Base-by-base conservation (phyloP, 75 land plant species). In the Pinus tabuliformis region DNA sequence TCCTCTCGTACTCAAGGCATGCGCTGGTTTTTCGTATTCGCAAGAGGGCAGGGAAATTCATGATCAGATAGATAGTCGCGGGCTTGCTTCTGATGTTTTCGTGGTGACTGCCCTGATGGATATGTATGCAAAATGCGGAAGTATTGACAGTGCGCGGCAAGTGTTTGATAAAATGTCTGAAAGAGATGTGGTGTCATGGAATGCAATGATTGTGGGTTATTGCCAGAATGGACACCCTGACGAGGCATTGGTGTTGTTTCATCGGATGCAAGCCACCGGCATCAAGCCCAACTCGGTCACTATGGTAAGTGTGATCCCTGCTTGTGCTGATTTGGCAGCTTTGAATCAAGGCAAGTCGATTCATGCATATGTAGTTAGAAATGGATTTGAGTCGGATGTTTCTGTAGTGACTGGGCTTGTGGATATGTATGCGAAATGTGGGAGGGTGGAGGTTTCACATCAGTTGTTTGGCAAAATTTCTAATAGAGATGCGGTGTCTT, bases 191-290 rank as follows among this genome's bases (percentile, higher is more conserved):
- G 85, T 88, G 59, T 81, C 95, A 1, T 92, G 93, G 90, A 89
- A 81, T 30, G 81, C 92, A 26, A 90, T 92, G 90, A 88, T 90
- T 75, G 81, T 87, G 28, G 95, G 95, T 39, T 92, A 86, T 80
- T 81, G 61, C 1, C 63, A 83, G 72, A 84, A 85, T 78, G 89
- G 85, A 21, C 33, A n/a, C 37, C 80, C 49, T 28, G 17, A 6
- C 37, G 81, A 85, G 26, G 90, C 85, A 26, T 70, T 90, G 75
- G 78, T 74, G 24, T 56, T 90, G 20, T 85, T 85, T 76, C 79
- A 88, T 60, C 18, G 62, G 16, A 73, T 88, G 80, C 77, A 70
- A 54, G 58, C 3, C 18, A 73, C 52, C 22, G 56, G 65, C 76
- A 9, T 86, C 49, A 74, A 71, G 57, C 57, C 87, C 63, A 84